phyloP scores from a whole-genome alignment of 2,329 filamentous ascomycete species.

The Pseudogymnoascus sp. region DNA sequence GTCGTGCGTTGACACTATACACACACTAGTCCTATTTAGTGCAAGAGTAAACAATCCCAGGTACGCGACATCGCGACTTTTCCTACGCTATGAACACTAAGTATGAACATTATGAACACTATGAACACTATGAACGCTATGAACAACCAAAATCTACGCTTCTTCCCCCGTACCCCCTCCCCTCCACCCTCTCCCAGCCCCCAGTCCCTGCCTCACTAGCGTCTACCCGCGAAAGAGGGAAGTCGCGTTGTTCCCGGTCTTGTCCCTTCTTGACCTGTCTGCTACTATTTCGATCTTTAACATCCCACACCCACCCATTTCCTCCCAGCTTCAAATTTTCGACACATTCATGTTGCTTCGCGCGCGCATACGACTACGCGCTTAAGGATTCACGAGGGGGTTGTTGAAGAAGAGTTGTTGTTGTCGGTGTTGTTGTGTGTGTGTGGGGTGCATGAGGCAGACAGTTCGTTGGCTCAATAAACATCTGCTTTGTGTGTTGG shows the following conservation, averaged over 20 bases:
- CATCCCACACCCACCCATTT: not conserved
- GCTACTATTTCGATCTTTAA: not conserved
- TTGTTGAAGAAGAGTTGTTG: not conserved
- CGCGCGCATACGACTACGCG: constrained; percentile 6
- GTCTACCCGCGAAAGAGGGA: not conserved
- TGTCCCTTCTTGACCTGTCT: not conserved
- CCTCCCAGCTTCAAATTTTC: not conserved
- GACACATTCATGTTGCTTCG: not conserved
- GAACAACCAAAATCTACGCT: no score
- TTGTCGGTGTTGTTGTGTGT: not conserved
- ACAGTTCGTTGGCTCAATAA: not conserved
- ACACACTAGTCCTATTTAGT: not conserved
- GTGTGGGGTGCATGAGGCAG: constrained; percentile 1
- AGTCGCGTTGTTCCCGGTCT: not conserved
- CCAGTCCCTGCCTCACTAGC: constrained; percentile 4
- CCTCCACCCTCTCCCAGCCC: not conserved
- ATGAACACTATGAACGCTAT: no score
- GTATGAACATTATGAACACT: no score
- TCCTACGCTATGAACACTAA: not conserved
- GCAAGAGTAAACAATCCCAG: constrained; percentile 5
- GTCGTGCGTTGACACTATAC: not conserved
- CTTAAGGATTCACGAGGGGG: not conserved
- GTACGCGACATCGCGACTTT: not conserved
- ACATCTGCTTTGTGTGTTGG: not conserved
- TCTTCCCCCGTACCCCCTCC: no score